These are phyloP conservation scores for Ustilago crameri DNA, from an alignment of 1,284 basidiomycete genomes.

Conservation along the genomic window DNA sequence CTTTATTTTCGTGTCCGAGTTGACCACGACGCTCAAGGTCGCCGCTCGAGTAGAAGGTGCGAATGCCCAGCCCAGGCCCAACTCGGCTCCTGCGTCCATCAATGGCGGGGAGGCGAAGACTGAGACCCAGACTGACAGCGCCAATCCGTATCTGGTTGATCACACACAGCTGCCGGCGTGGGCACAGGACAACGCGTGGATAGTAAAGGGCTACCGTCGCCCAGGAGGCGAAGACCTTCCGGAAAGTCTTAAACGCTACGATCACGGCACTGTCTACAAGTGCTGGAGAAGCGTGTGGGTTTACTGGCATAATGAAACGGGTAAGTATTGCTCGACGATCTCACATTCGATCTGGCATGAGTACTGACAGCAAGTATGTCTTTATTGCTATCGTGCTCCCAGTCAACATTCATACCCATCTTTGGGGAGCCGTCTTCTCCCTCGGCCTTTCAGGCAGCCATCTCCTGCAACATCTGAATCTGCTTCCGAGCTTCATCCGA, in stretches of 20 bases:
- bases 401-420: slow-evolving; percentile 92
- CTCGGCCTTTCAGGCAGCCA: slow-evolving; percentile 70
- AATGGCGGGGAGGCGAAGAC: background rate
- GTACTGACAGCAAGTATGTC: background rate
- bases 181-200: slow-evolving; percentile 63
- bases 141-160: slow-evolving; percentile 55
- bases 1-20: slow-evolving; percentile 28
- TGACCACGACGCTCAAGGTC: slow-evolving; percentile 35
- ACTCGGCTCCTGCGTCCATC: background rate
- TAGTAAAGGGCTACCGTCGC: slow-evolving; percentile 61
- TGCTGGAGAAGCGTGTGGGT: slow-evolving; percentile 66
- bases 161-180: slow-evolving; percentile 59
- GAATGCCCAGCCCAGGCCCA: slow-evolving; percentile 1
- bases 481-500: slow-evolving; percentile 44
- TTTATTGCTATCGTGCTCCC: background rate
- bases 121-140: background rate
- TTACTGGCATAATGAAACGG: slow-evolving; percentile 67
- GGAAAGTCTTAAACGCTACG: slow-evolving; percentile 43
- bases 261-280: slow-evolving; percentile 58
- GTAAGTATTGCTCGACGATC: no score
- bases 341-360: background rate
- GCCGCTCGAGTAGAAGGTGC: slow-evolving; percentile 53
- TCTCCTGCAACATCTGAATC: slow-evolving; percentile 40
- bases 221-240: slow-evolving; percentile 53
- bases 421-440: slow-evolving; percentile 80